Percentiles rank a stretch among this genome's conserved stretches.
Conservation (phyloP, 805 yeast species). For the Candida ficus region DNA sequence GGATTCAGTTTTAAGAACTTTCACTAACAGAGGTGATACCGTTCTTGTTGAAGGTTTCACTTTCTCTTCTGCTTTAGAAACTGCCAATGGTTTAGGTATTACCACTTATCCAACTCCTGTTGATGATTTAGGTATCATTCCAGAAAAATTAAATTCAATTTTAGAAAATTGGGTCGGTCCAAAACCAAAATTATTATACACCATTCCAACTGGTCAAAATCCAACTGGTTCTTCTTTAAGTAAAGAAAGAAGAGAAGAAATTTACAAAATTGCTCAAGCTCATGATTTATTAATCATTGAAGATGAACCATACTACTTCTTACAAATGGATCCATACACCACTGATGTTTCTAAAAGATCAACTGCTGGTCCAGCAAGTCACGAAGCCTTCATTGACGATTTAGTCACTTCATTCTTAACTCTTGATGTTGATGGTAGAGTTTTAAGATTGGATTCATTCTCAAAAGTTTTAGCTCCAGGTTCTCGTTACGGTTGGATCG, state of each 20-base stretch:
- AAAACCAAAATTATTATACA: slow-evolving; percentile 82
- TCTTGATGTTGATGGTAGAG: slow-evolving; percentile 75
- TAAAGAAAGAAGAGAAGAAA: slow-evolving; percentile 66
- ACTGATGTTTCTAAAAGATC: slow-evolving; percentile 33
- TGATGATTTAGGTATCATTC: slow-evolving; percentile 75
- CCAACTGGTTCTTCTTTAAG: slow-evolving; percentile 91
- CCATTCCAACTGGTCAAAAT: slow-evolving; percentile 95
- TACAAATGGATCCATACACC: slow-evolving; percentile 84
- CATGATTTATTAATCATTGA: slow-evolving; percentile 85
- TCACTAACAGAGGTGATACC: slow-evolving; percentile 75
- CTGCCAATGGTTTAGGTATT: slow-evolving; percentile 70
- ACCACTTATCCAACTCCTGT: slow-evolving; percentile 67
- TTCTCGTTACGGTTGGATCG: slow-evolving; percentile 65
- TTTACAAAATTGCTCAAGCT: slow-evolving; percentile 75
- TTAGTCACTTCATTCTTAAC: slow-evolving; percentile 60
- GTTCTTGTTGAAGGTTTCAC: slow-evolving; percentile 77
- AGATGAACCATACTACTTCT: slow-evolving; percentile 96
- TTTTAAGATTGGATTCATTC: slow-evolving; percentile 70
- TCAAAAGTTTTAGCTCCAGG: slow-evolving; percentile 82
- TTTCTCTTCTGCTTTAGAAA: slow-evolving; percentile 80
- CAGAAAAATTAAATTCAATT: slow-evolving; percentile 57
- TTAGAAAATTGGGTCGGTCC: slow-evolving; percentile 66
- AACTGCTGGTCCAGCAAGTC: slow-evolving; percentile 11
- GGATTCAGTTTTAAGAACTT: slow-evolving; percentile 77
- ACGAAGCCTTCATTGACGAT: slow-evolving; percentile 38